A percentile compares a stretch with the other conserved stretches of the same genome.
phyloP scores from a whole-genome alignment of 2,329 filamentous ascomycete genomes.

The Ciborinia camelliae region DNA sequence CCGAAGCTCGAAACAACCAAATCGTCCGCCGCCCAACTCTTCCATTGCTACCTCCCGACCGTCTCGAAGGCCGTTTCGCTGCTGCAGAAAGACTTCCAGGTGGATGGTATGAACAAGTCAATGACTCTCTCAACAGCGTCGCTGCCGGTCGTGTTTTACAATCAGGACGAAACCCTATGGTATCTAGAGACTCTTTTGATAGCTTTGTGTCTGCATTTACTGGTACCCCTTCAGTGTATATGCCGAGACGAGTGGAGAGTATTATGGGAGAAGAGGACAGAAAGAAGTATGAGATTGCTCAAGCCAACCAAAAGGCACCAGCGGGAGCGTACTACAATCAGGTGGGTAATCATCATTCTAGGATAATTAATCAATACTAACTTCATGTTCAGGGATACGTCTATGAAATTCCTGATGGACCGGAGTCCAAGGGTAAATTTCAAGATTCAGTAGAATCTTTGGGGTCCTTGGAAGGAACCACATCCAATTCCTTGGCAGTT shows the following conservation, averaged over 20 bases:
- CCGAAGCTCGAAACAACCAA: slow-evolving; percentile 48
- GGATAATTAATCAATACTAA: background rate
- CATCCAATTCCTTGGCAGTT: slow-evolving; percentile 23
- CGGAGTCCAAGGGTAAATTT: slow-evolving; percentile 43
- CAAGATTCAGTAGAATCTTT: slow-evolving; percentile 42
- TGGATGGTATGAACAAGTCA: slow-evolving; percentile 66
- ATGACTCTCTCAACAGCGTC: slow-evolving; percentile 63
- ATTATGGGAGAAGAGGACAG: slow-evolving; percentile 77
- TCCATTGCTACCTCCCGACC: slow-evolving; percentile 68
- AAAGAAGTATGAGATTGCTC: slow-evolving; percentile 68
- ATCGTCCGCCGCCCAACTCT: slow-evolving; percentile 49
- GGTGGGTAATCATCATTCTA: background rate
- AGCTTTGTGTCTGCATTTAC: slow-evolving; percentile 59
- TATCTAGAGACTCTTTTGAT: slow-evolving; percentile 62
- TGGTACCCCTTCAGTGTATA: slow-evolving; percentile 57
- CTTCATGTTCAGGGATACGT: slow-evolving; percentile 42
- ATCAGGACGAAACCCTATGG: slow-evolving; percentile 40
- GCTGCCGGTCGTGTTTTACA: slow-evolving; percentile 40
- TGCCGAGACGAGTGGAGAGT: slow-evolving; percentile 59
- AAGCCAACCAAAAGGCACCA: slow-evolving; percentile 48
- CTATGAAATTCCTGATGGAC: slow-evolving; percentile 49
- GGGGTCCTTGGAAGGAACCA: slow-evolving; percentile 27
- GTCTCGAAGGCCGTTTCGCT: slow-evolving; percentile 75
- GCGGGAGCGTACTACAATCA: slow-evolving; percentile 39
- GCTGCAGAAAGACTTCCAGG: slow-evolving; percentile 64